Evolutionary conservation across 768 basidiomycete genomes (phyloP).

Genomic region (Leccinum barrowsii): DNA sequence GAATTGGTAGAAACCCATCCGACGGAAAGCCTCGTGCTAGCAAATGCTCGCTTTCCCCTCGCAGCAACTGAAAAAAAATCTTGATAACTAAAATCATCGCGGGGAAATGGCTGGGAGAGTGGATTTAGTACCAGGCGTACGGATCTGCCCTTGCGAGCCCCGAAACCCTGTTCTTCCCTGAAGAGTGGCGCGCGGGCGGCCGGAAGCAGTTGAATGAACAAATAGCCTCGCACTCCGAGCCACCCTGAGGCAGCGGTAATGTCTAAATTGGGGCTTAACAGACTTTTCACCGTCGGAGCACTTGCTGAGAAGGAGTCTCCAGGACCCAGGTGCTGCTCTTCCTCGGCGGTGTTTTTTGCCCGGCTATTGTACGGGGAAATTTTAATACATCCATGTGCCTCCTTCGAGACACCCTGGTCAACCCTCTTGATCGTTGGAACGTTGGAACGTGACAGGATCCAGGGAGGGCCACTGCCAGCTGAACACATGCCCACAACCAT

Average conservation of each 20-base stretch:
- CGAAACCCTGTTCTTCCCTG: background rate
- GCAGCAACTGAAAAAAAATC: background rate
- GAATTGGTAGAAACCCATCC: background rate
- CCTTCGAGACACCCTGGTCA: background rate
- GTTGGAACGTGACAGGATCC: background rate
- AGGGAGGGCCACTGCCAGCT: background rate
- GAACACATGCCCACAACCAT: background rate
- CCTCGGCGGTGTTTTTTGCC: background rate
- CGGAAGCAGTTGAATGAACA: background rate
- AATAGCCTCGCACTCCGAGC: background rate
- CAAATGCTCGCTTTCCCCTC: background rate
- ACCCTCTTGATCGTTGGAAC: background rate
- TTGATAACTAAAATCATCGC: background rate
- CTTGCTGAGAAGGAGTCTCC: background rate
- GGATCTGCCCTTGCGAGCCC: background rate
- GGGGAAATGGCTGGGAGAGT: background rate
- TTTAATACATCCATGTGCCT: background rate
- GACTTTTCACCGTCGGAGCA: constrained; percentile 1
- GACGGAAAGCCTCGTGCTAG: background rate
- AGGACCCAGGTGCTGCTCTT: background rate
- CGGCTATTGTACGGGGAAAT: background rate
- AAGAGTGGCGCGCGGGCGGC: background rate
- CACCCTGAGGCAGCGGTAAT: background rate
- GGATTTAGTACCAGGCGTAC: background rate
- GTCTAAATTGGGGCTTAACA: constrained; percentile 15